A percentile compares a stretch with the other conserved stretches of the same genome.
These are phyloP conservation scores for Castanopsis chinensis DNA, from an alignment of 306 rosid species.

Conservation along the genomic window DNA sequence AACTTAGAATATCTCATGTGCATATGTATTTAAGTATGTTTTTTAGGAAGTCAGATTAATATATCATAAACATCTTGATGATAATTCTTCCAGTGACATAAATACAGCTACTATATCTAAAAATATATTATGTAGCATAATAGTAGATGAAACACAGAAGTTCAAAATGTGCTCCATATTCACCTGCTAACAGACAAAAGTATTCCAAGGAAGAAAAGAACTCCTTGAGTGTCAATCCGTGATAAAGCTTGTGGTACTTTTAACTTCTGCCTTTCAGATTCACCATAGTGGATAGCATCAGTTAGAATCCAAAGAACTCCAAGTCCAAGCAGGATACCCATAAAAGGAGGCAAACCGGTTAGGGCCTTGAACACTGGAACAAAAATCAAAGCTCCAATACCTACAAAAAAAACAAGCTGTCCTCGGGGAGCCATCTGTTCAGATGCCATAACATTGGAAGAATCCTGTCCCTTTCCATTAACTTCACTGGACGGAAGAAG, in stretches of 20 bases:
- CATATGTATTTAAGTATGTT: not conserved
- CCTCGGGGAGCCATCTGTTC: constrained; percentile 98
- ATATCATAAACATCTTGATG: not conserved
- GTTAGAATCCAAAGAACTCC: constrained; percentile 96
- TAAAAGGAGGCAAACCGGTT: constrained; percentile 91
- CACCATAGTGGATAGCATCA: constrained; percentile 96
- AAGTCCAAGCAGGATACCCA: constrained; percentile 94
- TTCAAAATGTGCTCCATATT: constrained; percentile 2
- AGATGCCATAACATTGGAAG: constrained; percentile 59
- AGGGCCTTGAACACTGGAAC: constrained; percentile 90
- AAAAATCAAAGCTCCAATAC: constrained; percentile 81
- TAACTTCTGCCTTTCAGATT: constrained; percentile 85
- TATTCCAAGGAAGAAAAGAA: constrained; percentile 89
- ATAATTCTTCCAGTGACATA: not conserved
- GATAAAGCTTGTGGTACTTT: constrained; percentile 96
- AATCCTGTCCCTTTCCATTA: constrained; percentile 58
- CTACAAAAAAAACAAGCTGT: constrained; percentile 78
- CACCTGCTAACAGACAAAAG: constrained; percentile 91
- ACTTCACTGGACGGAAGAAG: constrained; percentile 67
- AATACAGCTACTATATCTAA: not conserved
- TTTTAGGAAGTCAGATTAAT: not conserved
- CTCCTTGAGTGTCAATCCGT: constrained; percentile 93
- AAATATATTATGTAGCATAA: not conserved
- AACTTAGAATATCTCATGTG: not conserved
- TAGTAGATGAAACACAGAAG: not conserved